A percentile compares a stretch with the other conserved stretches of the same genome.
Evolutionary conservation across 345 rosid genomes (phyloP).

Genomic region (Brassica cretica): DNA sequence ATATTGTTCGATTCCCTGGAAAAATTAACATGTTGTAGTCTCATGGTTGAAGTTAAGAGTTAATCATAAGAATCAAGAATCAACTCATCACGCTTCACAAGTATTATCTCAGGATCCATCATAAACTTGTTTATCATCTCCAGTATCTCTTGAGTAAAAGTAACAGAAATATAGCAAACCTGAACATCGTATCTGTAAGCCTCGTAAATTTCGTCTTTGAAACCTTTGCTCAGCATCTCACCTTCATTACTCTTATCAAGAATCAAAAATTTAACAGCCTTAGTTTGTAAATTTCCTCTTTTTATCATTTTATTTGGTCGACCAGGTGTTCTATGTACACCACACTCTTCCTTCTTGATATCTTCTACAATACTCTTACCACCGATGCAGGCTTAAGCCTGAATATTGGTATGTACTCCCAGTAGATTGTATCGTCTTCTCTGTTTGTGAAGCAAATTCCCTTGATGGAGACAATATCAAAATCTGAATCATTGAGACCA

Average conservation of each 20-base stretch:
- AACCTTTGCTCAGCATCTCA: too few relatives aligned
- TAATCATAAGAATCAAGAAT: conserved; percentile 46
- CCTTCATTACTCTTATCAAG: too few relatives aligned
- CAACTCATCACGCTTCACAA: conserved; percentile 54
- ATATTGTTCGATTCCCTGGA: too few relatives aligned
- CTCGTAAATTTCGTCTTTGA: too few relatives aligned
- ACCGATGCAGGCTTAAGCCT: conserved; percentile 47
- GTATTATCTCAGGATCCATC: conserved; percentile 83
- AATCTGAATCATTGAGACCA: conserved; percentile 64
- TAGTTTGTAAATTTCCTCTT: too few relatives aligned
- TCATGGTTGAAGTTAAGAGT: not conserved
- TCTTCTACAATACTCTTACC: too few relatives aligned
- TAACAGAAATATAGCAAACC: too few relatives aligned
- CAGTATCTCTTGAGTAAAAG: conserved; percentile 24
- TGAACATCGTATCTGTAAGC: too few relatives aligned
- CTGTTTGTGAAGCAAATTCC: conserved; percentile 91
- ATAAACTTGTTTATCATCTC: conserved; percentile 90
- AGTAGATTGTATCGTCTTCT: conserved; percentile 74
- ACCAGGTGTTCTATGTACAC: too few relatives aligned
- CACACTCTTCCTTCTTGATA: too few relatives aligned
- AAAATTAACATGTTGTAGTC: not conserved
- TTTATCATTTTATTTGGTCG: too few relatives aligned
- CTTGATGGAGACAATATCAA: conserved; percentile 90
- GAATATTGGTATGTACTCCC: conserved; percentile 70
- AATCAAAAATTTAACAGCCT: too few relatives aligned